Percentiles rank a stretch among this genome's conserved stretches.
These are phyloP conservation scores for Nicotiana otophora DNA, from an alignment of 257 asterid species.

Conservation along the genomic window DNA sequence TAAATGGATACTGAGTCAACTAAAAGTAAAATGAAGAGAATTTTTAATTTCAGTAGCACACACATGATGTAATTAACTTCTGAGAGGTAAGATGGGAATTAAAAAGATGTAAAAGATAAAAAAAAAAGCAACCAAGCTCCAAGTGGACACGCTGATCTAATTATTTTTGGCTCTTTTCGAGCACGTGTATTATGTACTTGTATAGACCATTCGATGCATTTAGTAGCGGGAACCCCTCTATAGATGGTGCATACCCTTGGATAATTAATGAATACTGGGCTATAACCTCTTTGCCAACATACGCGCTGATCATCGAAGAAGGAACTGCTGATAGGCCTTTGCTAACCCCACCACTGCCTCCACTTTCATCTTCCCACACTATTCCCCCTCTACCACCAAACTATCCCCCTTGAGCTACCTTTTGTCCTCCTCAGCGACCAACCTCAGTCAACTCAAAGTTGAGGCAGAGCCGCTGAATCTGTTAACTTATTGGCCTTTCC, in stretches of 20 bases:
- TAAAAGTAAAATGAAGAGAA: not conserved
- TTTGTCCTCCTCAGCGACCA: not conserved
- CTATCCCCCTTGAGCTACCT: not conserved
- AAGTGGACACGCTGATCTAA: not conserved
- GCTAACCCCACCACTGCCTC: not conserved
- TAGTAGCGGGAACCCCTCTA: not conserved
- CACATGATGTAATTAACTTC: not conserved
- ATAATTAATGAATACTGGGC: not conserved
- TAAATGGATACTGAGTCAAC: not conserved
- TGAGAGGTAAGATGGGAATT: not conserved
- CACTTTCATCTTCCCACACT: not conserved
- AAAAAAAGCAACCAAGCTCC: not conserved
- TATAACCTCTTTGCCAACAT: not conserved
- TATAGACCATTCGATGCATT: not conserved
- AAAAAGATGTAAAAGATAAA: not conserved
- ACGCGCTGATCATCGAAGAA: not conserved
- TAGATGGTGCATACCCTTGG: not conserved
- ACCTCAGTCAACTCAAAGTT: slow-evolving; percentile 6
- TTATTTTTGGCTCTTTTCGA: not conserved
- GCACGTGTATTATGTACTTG: not conserved
- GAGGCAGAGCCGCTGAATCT: not conserved
- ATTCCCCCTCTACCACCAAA: not conserved
- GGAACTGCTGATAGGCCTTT: not conserved
- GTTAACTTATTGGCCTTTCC: not conserved
- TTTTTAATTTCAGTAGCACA: not conserved